Percentiles rank a stretch among this genome's conserved stretches.
Conservation (phyloP, 805 yeast species). For the Candida piceae region DNA sequence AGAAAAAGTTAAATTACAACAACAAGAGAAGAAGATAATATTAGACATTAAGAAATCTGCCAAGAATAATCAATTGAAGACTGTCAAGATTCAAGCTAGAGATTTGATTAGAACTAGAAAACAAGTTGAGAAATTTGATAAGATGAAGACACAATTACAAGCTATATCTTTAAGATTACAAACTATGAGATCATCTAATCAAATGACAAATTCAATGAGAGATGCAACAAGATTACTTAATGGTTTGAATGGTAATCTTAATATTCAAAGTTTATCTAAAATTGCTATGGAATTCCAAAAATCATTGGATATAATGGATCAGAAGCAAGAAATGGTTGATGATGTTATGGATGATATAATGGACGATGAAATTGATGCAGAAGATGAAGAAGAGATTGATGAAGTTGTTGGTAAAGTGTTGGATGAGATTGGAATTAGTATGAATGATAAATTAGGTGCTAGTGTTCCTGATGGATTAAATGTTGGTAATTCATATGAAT, state of each 20-base stretch:
- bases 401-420: conserved; percentile 86
- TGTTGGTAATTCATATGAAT: conserved; percentile 7
- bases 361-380: conserved; percentile 84
- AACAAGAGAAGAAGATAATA: conserved; percentile 85
- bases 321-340: conserved; percentile 97
- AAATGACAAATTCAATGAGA: conserved; percentile 91
- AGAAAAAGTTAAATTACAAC: conserved; percentile 80
- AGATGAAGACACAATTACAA: conserved; percentile 92
- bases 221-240: conserved; percentile 84
- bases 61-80: conserved; percentile 79
- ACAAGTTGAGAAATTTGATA: conserved; percentile 80
- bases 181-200: conserved; percentile 87
- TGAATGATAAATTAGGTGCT: conserved; percentile 42
- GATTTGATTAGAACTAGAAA: conserved; percentile 86
- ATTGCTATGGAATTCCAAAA: conserved; percentile 94
- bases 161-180: conserved; percentile 91
- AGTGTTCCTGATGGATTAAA: conserved; percentile 37
- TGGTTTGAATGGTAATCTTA: conserved; percentile 83
- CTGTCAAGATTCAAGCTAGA: conserved; percentile 92
- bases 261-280: conserved; percentile 79
- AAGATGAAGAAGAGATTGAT: conserved; percentile 79
- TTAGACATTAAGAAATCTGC: conserved; percentile 88
- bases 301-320: conserved; percentile 96
- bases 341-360: conserved; percentile 96
- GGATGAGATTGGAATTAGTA: conserved; percentile 93